These are phyloP conservation scores for slime mould (Dictyostelium discoideum) DNA, from an alignment of 78 protist species.

Conservation along the genomic window DNA sequence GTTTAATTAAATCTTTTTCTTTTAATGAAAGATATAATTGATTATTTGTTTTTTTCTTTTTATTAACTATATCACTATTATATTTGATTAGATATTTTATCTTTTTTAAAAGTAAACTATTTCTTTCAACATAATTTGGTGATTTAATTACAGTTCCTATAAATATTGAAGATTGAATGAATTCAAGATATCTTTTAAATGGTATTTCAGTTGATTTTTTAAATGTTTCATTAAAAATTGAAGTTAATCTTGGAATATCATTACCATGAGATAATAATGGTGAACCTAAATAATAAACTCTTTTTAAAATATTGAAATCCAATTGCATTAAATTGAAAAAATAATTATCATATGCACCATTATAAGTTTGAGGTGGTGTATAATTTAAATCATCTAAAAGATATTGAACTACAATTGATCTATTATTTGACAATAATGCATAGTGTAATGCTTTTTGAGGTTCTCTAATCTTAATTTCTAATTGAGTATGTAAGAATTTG, in stretches of 20 bases:
- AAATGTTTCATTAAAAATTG: not conserved
- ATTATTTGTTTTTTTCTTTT: not conserved
- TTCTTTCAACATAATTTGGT: not conserved
- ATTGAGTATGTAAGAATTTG: not conserved
- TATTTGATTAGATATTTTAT: not conserved
- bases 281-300: not conserved
- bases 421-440: not conserved
- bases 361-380: not conserved
- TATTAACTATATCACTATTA: not conserved
- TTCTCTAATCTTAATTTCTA: not conserved
- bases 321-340: not conserved
- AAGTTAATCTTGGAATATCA: not conserved
- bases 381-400: not conserved
- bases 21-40: not conserved
- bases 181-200: too few relatives aligned
- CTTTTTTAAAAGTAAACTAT: not conserved
- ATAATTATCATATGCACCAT: not conserved
- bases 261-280: not conserved
- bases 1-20: not conserved
- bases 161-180: not conserved
- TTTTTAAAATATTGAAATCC: not conserved
- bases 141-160: not conserved
- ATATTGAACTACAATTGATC: not conserved
- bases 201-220: not conserved
- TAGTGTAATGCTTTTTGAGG: not conserved